phyloP scores from a whole-genome alignment of 805 yeast genomes.

The Candida verbasci region DNA sequence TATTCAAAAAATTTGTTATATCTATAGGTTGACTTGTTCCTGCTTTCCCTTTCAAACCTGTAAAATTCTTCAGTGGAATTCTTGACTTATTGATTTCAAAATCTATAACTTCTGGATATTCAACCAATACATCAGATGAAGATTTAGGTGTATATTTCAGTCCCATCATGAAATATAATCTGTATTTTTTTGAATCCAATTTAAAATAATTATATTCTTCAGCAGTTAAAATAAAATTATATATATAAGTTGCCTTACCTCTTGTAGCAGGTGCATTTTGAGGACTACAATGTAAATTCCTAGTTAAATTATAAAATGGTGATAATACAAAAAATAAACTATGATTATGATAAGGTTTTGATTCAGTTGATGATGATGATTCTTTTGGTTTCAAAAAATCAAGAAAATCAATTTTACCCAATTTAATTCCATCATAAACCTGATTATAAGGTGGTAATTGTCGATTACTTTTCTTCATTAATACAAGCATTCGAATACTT shows the following conservation, averaged over 20 bases:
- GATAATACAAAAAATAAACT: constrained; percentile 48
- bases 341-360: constrained; percentile 25
- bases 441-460: constrained; percentile 31
- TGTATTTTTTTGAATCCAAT: constrained; percentile 13
- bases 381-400: background rate
- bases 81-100: constrained; percentile 60
- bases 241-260: constrained; percentile 35
- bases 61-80: constrained; percentile 29
- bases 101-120: constrained; percentile 72
- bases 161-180: constrained; percentile 55
- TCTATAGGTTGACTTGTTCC: constrained; percentile 86
- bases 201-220: constrained; percentile 38
- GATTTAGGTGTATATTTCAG: constrained; percentile 17
- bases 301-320: constrained; percentile 51
- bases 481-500: constrained; percentile 40
- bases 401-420: constrained; percentile 17
- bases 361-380: constrained; percentile 5
- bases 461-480: constrained; percentile 26
- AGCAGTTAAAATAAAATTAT: constrained; percentile 38
- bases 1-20: constrained; percentile 45
- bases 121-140: constrained; percentile 36
- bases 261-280: constrained; percentile 38
- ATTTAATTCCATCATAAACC: constrained; percentile 22
- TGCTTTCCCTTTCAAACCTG: constrained; percentile 70
- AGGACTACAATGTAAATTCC: constrained; percentile 46